Evolutionary conservation across 75 land plant genomes (phyloP), one percentile per base, ranked within the genome.

Genomic region (Gnetum montanum): DNA sequence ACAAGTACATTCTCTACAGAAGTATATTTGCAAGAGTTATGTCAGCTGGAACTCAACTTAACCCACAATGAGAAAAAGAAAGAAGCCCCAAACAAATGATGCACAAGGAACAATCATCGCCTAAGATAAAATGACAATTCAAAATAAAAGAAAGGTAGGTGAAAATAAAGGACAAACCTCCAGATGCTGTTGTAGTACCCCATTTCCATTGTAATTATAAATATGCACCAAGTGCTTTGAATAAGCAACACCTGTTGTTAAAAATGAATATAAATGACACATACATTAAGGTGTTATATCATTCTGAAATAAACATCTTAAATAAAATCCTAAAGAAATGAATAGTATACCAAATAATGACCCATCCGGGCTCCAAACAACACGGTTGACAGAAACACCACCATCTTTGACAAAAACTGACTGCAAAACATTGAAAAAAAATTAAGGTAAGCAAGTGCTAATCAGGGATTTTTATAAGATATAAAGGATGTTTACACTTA

Each of bases 201-300:
- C 66, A 12, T 69, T 57, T 23, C 70, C 75, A 55, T 49, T 43
- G 58, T 74, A 84, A 16, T 65, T 34, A 62, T 88, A 81, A 20
- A 80, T 53, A 2, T 88, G 93, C 65, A 84, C 58, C 31, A 88
- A 49, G 31, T 88, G 87, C 63, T 80, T 88, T 25, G 70, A 55
- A 58, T 77, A 80, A 41, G 88, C 88, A 73, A 75, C 76, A 22
- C 92, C 88, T 83, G 67, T 31, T 64, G 25, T 46, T 34, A 37
- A 47, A 43, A 61, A 8, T n/a, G 31, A 49, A 60, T 8, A 37
- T 53, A 48, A 48, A 48, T 48, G 29, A 48, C 30, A 26, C 25
- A 25, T 30, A 26, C 19, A 20, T 20, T 15, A 48, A 15, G 25
- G 30, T 6, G 4, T 12, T 3, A 25, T 23, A 47, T 47, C 27